Evolutionary conservation across 73 alveolate species (phyloP).

Genomic region (Stentor coeruleus): DNA sequence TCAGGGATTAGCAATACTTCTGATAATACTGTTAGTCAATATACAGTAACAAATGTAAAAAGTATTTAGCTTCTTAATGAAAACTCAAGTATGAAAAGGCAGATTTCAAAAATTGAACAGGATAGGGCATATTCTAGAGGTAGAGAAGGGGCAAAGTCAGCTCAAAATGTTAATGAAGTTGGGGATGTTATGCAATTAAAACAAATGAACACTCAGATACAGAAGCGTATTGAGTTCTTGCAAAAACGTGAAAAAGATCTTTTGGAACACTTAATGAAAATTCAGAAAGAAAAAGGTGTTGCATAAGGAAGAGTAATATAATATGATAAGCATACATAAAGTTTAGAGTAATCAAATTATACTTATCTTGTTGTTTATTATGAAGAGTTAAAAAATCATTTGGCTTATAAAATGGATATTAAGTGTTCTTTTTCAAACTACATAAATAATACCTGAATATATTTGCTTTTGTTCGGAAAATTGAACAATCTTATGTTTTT

Average conservation of each 20-base stretch:
- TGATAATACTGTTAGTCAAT: conserved; percentile 31
- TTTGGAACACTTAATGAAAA: conserved; percentile 67
- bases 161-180: conserved; percentile 47
- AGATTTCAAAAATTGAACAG: conserved; percentile 80
- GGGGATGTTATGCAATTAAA: conserved; percentile 78
- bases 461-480: too few relatives aligned
- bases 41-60: conserved; percentile 55
- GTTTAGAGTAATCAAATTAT: too few relatives aligned
- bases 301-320: too few relatives aligned
- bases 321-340: too few relatives aligned
- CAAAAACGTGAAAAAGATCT: conserved; percentile 92
- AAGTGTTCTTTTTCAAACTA: too few relatives aligned
- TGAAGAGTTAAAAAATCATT: too few relatives aligned
- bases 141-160: conserved; percentile 36
- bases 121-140: conserved; percentile 65
- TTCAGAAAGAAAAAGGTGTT: neutral
- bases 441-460: too few relatives aligned
- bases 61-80: conserved; percentile 64
- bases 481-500: too few relatives aligned
- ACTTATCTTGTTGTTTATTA: too few relatives aligned
- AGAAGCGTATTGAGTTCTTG: conserved; percentile 85
- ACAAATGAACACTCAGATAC: conserved; percentile 72
- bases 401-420: too few relatives aligned
- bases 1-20: conserved; percentile 84
- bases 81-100: conserved; percentile 90